Conservation (phyloP, 2,329 filamentous ascomycete species). For the Thermomyces lanuginosus region DNA sequence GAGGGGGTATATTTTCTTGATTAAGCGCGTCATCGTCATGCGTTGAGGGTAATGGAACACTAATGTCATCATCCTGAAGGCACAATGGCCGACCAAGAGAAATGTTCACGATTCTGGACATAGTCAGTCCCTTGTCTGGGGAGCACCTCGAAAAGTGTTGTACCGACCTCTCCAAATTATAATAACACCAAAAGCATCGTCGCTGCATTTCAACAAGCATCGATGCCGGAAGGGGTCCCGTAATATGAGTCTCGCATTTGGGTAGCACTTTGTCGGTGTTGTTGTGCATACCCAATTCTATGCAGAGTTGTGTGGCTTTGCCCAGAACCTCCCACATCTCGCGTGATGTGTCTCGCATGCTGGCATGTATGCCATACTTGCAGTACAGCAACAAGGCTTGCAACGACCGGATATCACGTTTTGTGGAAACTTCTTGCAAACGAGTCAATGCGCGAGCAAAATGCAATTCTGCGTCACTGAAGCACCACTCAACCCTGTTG, state of each 20-base stretch:
- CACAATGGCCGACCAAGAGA: constrained; percentile 3
- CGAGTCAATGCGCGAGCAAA: constrained; percentile 1
- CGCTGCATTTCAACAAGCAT: constrained; percentile 3
- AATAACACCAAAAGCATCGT: constrained; percentile 4
- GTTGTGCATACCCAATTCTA: constrained; percentile 1
- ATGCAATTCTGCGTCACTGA: constrained; percentile 3
- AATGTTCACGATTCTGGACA: constrained; percentile 5
- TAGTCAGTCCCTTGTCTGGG: neutral
- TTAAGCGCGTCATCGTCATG: constrained; percentile 2
- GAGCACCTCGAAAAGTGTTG: neutral
- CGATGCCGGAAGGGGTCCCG: neutral
- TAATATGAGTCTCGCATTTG: constrained; percentile 3
- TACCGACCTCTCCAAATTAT: constrained; percentile 2
- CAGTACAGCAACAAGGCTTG: constrained; percentile 3
- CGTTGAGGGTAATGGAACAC: constrained; percentile 3
- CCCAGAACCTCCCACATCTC: constrained; percentile 3
- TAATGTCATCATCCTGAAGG: constrained; percentile 5
- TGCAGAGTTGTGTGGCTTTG: constrained; percentile 2
- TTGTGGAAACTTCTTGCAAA: constrained; percentile 1
- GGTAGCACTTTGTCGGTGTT: neutral
- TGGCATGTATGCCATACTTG: constrained; percentile 3
- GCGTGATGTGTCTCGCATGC: constrained; percentile 2
- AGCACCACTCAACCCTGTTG: constrained; percentile 3
- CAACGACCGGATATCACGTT: constrained; percentile 2
- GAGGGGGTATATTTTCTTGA: neutral